Evolutionary conservation across 192 early-diverging fungal species (phyloP), one percentile per base, ranked within the genome.

Genomic region (Linnemannia schmuckeri): DNA sequence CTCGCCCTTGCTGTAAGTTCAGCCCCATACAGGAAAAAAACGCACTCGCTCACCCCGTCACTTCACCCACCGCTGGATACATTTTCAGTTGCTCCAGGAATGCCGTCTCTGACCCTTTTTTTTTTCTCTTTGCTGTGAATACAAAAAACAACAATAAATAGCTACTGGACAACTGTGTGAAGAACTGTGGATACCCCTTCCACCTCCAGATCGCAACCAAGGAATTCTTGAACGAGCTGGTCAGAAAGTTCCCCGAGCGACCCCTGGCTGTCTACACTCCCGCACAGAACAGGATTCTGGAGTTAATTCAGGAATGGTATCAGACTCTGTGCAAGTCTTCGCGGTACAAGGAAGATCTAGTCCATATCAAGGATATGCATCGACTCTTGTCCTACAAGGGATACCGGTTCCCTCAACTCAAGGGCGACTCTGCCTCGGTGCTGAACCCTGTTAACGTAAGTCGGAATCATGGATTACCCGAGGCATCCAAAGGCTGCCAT

Each of bases 181-280:
- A 99, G 90, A 99, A 99, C 89, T 99, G 99, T 88, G 98, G 98
- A 0, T 97, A 98, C 85, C 94, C 99, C 1, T 99, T 99, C 79
- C 98, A 99, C 85, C 91, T 98, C 79, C 97, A 99, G 83, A 94
- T 99, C 66, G 96, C 95, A 49, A 95, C 97, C 55, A 98, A 98
- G 80, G 99, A 99, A 81, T 99, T 99, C 89, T 89, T 99, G 73
- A 98, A 98, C 88, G 97, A 98, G 81, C 91, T 99, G 20, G 97
- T 99, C 20, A 92, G 95, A 42, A 92, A 95, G 74, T 99, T 99
- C 76, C 98, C 99, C 22, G 97, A 98, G 79, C 93, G 94, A 73
- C 97, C 98, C 10, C 92, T 90, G 20, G 95, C 88, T 10, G 83
- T 93, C 72, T 90, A 91, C 49, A 95, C 93, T 38, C 93, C 94